A percentile compares a stretch with the other conserved stretches of the same genome.
These are phyloP conservation scores for Trichoderma brevicompactum DNA, from an alignment of 2,329 filamentous ascomycete species.

Conservation along the genomic window DNA sequence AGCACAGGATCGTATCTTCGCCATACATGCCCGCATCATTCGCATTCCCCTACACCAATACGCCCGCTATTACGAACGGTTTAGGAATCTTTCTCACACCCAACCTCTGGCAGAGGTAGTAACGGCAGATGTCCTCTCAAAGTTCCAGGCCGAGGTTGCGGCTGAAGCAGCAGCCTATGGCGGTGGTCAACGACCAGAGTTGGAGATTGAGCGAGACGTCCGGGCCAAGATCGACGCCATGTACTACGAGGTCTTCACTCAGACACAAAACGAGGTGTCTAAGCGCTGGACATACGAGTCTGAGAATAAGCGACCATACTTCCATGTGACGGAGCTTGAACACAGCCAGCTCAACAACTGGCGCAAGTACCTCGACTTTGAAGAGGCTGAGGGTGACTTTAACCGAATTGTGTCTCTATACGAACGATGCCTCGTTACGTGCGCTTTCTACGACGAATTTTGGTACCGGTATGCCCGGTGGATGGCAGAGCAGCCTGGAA, in stretches of 20 bases:
- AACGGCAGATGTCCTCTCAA: slow-evolving; percentile 66
- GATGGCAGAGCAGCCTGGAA: slow-evolving; percentile 81
- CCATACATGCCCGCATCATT: slow-evolving; percentile 79
- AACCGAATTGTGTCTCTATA: slow-evolving; percentile 80
- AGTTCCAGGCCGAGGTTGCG: slow-evolving; percentile 74
- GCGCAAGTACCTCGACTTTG: slow-evolving; percentile 96
- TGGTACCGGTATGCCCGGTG: slow-evolving; percentile 97
- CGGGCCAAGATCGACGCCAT: slow-evolving; percentile 77
- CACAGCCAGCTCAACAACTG: slow-evolving; percentile 84
- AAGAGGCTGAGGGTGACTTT: slow-evolving; percentile 82
- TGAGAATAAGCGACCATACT: slow-evolving; percentile 94
- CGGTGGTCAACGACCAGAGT: slow-evolving; percentile 63
- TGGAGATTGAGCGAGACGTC: slow-evolving; percentile 83
- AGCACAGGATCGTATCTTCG: slow-evolving; percentile 81
- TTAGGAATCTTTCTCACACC: slow-evolving; percentile 74
- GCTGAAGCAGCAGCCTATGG: slow-evolving; percentile 61
- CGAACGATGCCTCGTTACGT: slow-evolving; percentile 90
- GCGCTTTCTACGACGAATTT: slow-evolving; percentile 94
- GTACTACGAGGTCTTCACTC: slow-evolving; percentile 79
- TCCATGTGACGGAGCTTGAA: slow-evolving; percentile 92
- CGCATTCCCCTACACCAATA: slow-evolving; percentile 96
- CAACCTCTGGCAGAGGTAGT: slow-evolving; percentile 76
- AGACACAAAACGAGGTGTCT: slow-evolving; percentile 83
- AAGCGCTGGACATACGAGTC: slow-evolving; percentile 96
- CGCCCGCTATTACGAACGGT: slow-evolving; percentile 90